phyloP scores from a whole-genome alignment of 805 yeast species.

The Saccharomycopsis sp. region DNA sequence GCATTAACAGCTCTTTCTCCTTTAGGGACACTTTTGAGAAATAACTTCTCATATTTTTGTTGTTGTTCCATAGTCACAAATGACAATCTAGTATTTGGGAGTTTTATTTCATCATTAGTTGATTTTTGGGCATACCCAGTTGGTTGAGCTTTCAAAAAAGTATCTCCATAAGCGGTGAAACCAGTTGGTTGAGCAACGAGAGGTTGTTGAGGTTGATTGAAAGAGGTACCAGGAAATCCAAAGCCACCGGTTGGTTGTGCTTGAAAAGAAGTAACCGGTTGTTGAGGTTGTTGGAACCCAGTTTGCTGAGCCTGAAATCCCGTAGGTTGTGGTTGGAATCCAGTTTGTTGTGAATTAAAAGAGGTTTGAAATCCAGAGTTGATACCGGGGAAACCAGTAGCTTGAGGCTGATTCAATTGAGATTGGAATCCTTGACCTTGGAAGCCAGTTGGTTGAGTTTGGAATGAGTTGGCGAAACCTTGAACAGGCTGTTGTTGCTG shows the following conservation, averaged over 20 bases:
- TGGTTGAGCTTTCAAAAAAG: slow-evolving; percentile 28
- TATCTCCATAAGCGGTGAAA: slow-evolving; percentile 18
- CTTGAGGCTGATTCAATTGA: too few relatives aligned
- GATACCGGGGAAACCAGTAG: too few relatives aligned
- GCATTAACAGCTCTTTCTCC: slow-evolving; percentile 46
- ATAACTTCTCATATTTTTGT: slow-evolving; percentile 73
- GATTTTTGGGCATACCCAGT: slow-evolving; percentile 34
- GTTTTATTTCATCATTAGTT: slow-evolving; percentile 48
- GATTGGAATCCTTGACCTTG: slow-evolving; percentile 17
- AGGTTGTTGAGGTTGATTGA: slow-evolving; percentile 23
- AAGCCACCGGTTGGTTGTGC: slow-evolving; percentile 25
- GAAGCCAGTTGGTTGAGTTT: slow-evolving; percentile 23
- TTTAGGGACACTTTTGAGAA: slow-evolving; percentile 62
- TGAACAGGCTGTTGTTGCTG: slow-evolving; percentile 13
- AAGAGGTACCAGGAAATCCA: slow-evolving; percentile 3
- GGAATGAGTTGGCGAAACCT: slow-evolving; percentile 5
- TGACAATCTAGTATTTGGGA: slow-evolving; percentile 69
- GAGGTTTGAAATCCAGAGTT: slow-evolving; percentile 18
- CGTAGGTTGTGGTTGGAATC: slow-evolving; percentile 17
- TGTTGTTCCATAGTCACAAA: slow-evolving; percentile 83
- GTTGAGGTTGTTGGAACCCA: slow-evolving; percentile 23
- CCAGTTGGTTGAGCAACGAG: slow-evolving; percentile 25
- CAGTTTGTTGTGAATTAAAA: slow-evolving; percentile 19
- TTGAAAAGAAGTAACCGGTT: slow-evolving; percentile 18
- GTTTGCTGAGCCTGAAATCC: slow-evolving; percentile 17